phyloP scores from a whole-genome alignment of 768 basidiomycete species.

The Dictyophora rubrovolvata region DNA sequence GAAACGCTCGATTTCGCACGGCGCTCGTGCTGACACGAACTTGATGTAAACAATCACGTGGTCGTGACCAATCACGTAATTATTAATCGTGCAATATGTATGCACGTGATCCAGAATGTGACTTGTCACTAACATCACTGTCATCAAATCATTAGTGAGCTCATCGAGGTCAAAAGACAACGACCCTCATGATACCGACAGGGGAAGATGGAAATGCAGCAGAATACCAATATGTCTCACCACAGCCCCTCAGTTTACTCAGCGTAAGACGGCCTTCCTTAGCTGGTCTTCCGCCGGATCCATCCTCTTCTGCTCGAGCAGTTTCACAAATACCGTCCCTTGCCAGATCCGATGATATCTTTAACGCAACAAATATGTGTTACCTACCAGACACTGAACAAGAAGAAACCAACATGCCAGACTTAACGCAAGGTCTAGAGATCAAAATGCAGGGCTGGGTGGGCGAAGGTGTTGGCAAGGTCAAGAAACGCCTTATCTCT shows the following conservation, averaged over 20 bases:
- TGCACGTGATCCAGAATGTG: neutral
- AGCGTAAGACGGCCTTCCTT: constrained; percentile 8
- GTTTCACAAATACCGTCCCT: neutral
- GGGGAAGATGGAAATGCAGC: neutral
- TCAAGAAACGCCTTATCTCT: constrained; percentile 27
- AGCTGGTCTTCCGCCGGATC: neutral
- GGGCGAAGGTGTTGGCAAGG: constrained; percentile 77
- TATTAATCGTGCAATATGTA: neutral
- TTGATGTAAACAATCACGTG: too few relatives aligned
- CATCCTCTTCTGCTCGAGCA: neutral
- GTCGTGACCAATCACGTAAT: neutral
- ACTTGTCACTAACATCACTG: neutral
- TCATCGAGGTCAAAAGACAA: too few relatives aligned
- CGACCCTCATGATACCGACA: neutral
- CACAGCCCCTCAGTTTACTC: constrained; percentile 7
- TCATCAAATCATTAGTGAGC: too few relatives aligned
- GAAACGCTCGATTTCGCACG: neutral
- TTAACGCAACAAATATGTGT: neutral
- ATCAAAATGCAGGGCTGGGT: constrained; percentile 75
- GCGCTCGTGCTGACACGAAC: neutral
- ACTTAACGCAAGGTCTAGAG: constrained; percentile 45
- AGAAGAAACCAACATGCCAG: constrained; percentile 38
- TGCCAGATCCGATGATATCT: neutral
- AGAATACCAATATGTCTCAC: neutral
- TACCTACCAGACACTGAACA: constrained; percentile 24